phyloP scores from a whole-genome alignment of 768 basidiomycete genomes.

The Thelephora ganbajun region DNA sequence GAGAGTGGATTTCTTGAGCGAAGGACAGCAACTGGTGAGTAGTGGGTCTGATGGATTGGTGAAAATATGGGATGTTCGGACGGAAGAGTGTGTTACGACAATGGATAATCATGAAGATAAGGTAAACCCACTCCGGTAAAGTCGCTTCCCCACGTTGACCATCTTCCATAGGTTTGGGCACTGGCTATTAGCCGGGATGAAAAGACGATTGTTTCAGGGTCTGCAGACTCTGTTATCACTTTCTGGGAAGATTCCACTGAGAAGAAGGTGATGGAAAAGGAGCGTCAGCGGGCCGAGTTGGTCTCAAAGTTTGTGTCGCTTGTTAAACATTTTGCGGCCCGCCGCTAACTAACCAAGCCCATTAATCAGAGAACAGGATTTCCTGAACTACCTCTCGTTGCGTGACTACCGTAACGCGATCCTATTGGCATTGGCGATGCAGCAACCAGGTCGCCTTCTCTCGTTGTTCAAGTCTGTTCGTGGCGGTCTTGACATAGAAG shows the following conservation, averaged over 20 bases:
- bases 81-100: constrained; percentile 78
- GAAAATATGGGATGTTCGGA: constrained; percentile 86
- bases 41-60: constrained; percentile 90
- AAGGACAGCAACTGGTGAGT: constrained; percentile 77
- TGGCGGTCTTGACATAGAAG: constrained; percentile 6
- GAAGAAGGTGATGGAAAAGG: constrained; percentile 63
- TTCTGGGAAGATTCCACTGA: constrained; percentile 96
- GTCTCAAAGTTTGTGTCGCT: constrained; percentile 59
- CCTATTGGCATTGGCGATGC: constrained; percentile 81
- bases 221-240: constrained; percentile 90
- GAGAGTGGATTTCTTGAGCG: constrained; percentile 79
- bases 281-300: constrained; percentile 52
- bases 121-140: constrained; percentile 28
- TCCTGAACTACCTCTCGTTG: constrained; percentile 75
- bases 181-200: constrained; percentile 75
- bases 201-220: constrained; percentile 77
- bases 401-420: constrained; percentile 88
- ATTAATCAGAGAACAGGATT: constrained; percentile 84
- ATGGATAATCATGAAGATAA: constrained; percentile 98
- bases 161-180: constrained; percentile 78
- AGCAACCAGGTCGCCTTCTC: constrained; percentile 81
- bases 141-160: background rate
- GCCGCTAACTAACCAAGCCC: constrained; percentile 1
- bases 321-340: background rate
- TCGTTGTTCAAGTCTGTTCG: constrained; percentile 60